Percentiles rank a stretch among this genome's conserved stretches.
These are phyloP conservation scores for Hemileia vastatrix DNA, from an alignment of 1,284 basidiomycete species.

Conservation along the genomic window DNA sequence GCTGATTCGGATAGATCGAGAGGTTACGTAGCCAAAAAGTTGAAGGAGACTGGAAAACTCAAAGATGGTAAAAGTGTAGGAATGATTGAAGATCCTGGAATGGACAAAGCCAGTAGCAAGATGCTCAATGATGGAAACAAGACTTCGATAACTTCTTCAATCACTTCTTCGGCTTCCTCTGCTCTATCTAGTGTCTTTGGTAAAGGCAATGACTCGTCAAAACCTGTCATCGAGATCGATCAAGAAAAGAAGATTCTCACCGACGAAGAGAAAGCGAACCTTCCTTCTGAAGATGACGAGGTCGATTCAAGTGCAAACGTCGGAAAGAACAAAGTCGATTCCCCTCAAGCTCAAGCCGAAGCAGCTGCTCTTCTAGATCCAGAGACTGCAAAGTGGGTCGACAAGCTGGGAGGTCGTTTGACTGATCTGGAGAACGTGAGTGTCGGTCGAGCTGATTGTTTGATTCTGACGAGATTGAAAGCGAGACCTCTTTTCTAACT, in stretches of 20 bases:
- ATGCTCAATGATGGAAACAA: neutral
- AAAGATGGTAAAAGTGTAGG: neutral
- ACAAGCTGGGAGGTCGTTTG: slow-evolving; percentile 37
- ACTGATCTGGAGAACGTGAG: slow-evolving; percentile 32
- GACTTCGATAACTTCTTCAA: neutral
- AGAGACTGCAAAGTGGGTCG: slow-evolving; percentile 34
- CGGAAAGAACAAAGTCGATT: neutral
- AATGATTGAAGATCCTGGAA: neutral
- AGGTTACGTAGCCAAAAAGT: slow-evolving; percentile 34
- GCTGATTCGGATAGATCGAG: slow-evolving; percentile 36
- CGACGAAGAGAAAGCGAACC: neutral
- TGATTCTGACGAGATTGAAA: neutral
- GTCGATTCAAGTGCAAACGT: neutral
- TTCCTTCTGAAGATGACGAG: neutral
- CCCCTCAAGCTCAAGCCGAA: neutral
- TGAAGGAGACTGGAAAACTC: slow-evolving; percentile 30
- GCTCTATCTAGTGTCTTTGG: neutral
- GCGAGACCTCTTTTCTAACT: neutral
- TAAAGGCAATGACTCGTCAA: neutral
- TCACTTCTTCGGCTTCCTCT: neutral
- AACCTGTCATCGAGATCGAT: neutral
- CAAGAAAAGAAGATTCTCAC: neutral
- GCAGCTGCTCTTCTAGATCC: slow-evolving; percentile 24
- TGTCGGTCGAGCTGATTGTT: neutral
- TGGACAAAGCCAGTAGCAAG: neutral